Conservation (phyloP, 768 basidiomycete species). For the Tylopilus subfusipes region DNA sequence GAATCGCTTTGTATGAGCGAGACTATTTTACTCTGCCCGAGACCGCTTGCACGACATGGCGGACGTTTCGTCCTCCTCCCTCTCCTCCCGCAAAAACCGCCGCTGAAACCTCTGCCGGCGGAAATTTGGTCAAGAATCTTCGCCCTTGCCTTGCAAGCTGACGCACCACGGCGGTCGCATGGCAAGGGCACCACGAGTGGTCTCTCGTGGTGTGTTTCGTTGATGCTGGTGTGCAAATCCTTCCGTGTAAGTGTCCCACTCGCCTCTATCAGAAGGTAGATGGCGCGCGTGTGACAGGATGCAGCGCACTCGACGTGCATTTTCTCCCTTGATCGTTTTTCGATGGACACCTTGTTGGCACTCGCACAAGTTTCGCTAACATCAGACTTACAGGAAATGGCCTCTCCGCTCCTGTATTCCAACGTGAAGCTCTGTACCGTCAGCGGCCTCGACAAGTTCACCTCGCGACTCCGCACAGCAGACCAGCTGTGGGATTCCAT, state of each 20-base stretch:
- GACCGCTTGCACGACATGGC: constrained; percentile 58
- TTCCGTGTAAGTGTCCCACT: constrained; percentile 35
- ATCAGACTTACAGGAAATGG: constrained; percentile 48
- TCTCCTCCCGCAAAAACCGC: constrained; percentile 54
- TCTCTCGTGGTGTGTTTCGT: constrained; percentile 21
- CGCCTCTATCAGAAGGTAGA: not conserved
- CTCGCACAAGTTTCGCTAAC: constrained; percentile 13
- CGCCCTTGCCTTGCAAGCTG: constrained; percentile 27
- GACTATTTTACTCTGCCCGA: constrained; percentile 56
- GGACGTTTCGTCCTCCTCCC: constrained; percentile 66
- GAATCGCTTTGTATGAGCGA: constrained; percentile 29
- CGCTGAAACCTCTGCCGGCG: constrained; percentile 53
- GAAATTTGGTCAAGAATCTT: constrained; percentile 74
- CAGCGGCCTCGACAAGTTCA: constrained; percentile 51
- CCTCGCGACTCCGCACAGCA: constrained; percentile 51
- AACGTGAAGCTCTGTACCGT: constrained; percentile 44
- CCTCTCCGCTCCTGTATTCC: constrained; percentile 65
- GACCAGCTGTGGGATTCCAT: constrained; percentile 88
- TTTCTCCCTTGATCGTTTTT: not conserved
- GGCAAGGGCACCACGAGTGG: constrained; percentile 4
- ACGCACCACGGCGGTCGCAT: constrained; percentile 7
- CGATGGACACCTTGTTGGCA: not conserved
- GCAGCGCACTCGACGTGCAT: not conserved
- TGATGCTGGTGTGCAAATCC: constrained; percentile 39
- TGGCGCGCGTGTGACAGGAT: not conserved